A percentile compares a stretch with the other conserved stretches of the same genome.
Conservation (phyloP, 164 flowering plant genomes). For the Saururus chinensis region DNA sequence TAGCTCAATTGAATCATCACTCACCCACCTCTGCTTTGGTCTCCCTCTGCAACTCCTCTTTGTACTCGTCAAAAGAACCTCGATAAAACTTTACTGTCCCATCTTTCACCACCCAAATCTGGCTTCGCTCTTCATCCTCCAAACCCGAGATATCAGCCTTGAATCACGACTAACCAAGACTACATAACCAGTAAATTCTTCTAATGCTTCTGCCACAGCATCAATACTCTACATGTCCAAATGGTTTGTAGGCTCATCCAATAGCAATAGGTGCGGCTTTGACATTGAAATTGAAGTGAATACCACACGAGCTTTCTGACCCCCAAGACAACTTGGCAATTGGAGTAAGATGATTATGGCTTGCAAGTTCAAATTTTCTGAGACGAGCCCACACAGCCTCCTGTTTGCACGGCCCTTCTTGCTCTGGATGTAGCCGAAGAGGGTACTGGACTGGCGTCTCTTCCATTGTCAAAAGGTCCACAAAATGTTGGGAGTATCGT, state of each 20-base stretch:
- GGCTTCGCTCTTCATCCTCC: slow-evolving; percentile 72
- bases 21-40: slow-evolving; percentile 75
- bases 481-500: slow-evolving; percentile 76
- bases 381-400: slow-evolving; percentile 80
- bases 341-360: slow-evolving; percentile 78
- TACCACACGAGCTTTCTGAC: slow-evolving; percentile 72
- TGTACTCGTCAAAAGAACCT: slow-evolving; percentile 69
- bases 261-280: slow-evolving; percentile 60
- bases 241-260: slow-evolving; percentile 27
- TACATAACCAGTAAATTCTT: slow-evolving; percentile 75
- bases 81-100: slow-evolving; percentile 46
- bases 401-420: slow-evolving; percentile 74
- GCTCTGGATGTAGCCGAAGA: slow-evolving; percentile 72
- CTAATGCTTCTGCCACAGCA: slow-evolving; percentile 74
- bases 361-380: slow-evolving; percentile 76
- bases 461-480: slow-evolving; percentile 67
- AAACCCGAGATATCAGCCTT: slow-evolving; percentile 69
- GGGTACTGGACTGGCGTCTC: slow-evolving; percentile 79
- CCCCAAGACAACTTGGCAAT: slow-evolving; percentile 74
- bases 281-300: slow-evolving; percentile 82
- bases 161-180: slow-evolving; percentile 81
- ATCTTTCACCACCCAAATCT: slow-evolving; percentile 68
- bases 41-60: slow-evolving; percentile 54
- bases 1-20: no score
- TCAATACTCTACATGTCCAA: slow-evolving; percentile 86